Percentiles rank a stretch among this genome's conserved stretches.
Conservation (phyloP, 352 stramenopile genomes). For the Pythium utonaiense region DNA sequence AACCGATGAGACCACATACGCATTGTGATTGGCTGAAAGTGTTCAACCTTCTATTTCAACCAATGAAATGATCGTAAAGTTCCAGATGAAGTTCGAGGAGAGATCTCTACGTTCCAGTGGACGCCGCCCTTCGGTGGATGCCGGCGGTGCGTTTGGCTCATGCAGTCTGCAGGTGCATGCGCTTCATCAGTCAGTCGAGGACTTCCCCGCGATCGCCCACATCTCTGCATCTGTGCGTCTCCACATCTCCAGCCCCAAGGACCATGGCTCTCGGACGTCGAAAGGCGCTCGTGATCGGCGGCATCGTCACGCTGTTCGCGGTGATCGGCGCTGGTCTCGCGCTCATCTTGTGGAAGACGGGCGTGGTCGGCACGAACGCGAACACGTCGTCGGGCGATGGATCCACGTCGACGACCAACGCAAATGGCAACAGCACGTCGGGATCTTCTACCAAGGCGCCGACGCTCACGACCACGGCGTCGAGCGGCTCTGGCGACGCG, state of each 20-base stretch:
- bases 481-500: constrained; percentile 11
- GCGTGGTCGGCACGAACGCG: constrained; percentile 27
- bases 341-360: constrained; percentile 40
- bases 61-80: neutral
- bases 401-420: neutral
- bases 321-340: constrained; percentile 39
- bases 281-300: constrained; percentile 36
- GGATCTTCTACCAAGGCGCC: neutral
- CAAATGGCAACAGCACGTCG: neutral
- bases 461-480: constrained; percentile 3
- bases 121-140: constrained; percentile 8
- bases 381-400: constrained; percentile 12
- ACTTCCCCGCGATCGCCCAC: constrained; percentile 7
- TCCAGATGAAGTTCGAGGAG: constrained; percentile 1
- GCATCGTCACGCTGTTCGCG: constrained; percentile 44
- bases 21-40: constrained; percentile 7
- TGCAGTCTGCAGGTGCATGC: neutral
- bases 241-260: neutral
- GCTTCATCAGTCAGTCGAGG: constrained; percentile 5
- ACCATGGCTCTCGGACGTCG: constrained; percentile 24
- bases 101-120: neutral
- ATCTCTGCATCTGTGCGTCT: too few species aligned
- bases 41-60: neutral
- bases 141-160: neutral
- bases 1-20: neutral